These are phyloP conservation scores for Phytopythium chamaehyphon DNA, from an alignment of 352 stramenopile species.

Conservation along the genomic window DNA sequence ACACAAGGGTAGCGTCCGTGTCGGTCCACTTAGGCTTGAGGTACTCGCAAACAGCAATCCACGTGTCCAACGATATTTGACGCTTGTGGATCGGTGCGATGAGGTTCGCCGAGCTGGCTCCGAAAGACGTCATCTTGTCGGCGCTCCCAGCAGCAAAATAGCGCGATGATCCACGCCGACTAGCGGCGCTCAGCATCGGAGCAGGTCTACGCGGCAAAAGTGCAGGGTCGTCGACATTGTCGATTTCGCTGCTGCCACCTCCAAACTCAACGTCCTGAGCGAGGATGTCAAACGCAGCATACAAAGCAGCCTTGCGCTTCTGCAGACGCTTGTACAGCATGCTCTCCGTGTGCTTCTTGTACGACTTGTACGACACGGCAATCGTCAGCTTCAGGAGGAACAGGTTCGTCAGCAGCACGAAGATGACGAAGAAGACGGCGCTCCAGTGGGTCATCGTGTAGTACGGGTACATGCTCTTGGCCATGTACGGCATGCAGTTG, in stretches of 20 bases:
- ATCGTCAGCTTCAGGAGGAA: slow-evolving; percentile 86
- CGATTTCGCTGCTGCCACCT: slow-evolving; percentile 1
- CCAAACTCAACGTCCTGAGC: slow-evolving; percentile 48
- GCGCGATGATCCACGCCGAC: slow-evolving; percentile 56
- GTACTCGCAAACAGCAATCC: slow-evolving; percentile 67
- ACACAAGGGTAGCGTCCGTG: slow-evolving; percentile 70
- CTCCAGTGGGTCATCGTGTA: slow-evolving; percentile 77
- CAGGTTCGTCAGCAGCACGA: slow-evolving; percentile 75
- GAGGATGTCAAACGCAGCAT: slow-evolving; percentile 75
- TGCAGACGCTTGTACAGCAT: slow-evolving; percentile 85
- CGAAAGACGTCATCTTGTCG: slow-evolving; percentile 42
- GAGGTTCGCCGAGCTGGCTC: slow-evolving; percentile 23
- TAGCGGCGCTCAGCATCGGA: slow-evolving; percentile 27
- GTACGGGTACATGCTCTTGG: slow-evolving; percentile 81
- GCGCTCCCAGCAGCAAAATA: slow-evolving; percentile 42
- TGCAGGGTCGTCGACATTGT: slow-evolving; percentile 17
- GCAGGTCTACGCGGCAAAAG: slow-evolving; percentile 8
- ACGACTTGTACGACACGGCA: slow-evolving; percentile 78
- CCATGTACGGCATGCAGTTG: slow-evolving; percentile 78
- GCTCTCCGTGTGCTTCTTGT: slow-evolving; percentile 82
- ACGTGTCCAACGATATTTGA: slow-evolving; percentile 64
- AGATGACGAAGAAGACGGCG: slow-evolving; percentile 74
- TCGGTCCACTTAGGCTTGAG: slow-evolving; percentile 72
- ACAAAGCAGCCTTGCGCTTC: slow-evolving; percentile 78
- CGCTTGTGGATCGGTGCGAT: slow-evolving; percentile 42